Evolutionary conservation across 148 eudicot genomes (phyloP), one percentile per base, ranked within the genome.

Genomic region (Hydrangea macrophylla): DNA sequence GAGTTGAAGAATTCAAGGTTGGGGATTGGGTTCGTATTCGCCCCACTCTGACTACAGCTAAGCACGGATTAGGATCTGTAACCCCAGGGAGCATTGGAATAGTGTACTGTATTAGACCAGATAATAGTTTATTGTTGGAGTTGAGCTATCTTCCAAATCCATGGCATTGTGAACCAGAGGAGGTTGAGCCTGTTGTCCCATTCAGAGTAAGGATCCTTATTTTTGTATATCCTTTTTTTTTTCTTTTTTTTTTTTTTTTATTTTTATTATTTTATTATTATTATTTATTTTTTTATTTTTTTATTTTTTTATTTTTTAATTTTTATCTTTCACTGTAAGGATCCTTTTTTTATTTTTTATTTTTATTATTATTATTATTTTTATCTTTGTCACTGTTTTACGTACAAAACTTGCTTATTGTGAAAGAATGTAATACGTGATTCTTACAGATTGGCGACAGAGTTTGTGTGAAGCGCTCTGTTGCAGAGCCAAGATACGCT

Each of bases 151-250:
- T 91, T 77, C 87, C 88, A 62, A 81, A 81, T 84, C 99, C 99
- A 45, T 94, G 99, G 99, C 99, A 90, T 72, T 90, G 97, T 82
- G 99, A 94, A 76, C 99, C 99, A 15, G 99, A 94, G 79, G 99
- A 94, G 81, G 99, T 94, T 77, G 99, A 94, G 81, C 91, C 79
- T 80, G 96, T 91, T 69, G 86, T 82, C 42, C 96, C 97, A 67
- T 91, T 94, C 70, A 84, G 80, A 85, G 99, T 91, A 78, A 77
- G 75, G 45, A 58, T 45, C 1, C 45, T 58, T 37, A 15, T 1
- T 22, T 6, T 32, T n/a, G 30, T 6, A n/a, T 59, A 11, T 18
- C 30, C 9, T n/a, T 44, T 24, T 6, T 40, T 2, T 40, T n/a
- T 31, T 25, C n/a, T 42, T 18, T 42, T 12, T 15, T 42, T 42